Base-by-base conservation (phyloP, 805 yeast species). In the Saccharomycopsis guyanensis region DNA sequence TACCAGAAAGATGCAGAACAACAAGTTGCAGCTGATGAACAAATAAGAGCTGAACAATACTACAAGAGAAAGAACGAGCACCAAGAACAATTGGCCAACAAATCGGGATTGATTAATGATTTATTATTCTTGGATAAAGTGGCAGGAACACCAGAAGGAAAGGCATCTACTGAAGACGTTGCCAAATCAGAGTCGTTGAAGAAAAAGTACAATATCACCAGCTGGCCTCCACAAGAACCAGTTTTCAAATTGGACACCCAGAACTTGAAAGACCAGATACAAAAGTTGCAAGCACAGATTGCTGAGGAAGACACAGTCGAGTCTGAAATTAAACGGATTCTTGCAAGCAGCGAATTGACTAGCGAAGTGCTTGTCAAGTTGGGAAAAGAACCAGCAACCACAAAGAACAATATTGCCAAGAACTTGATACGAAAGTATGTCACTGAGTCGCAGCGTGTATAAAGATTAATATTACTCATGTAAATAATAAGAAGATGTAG, bases 1-100 rank as follows among this genome's bases (percentile, higher is more conserved):
- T 88, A 84, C 66, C 84, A 84, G 61, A 69, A 71, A 36, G 76
- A 81, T 57, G 95, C 95, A 43, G 82, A 80, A 56, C 66, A 66
- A 41, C 71, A 74, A 54, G 91, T 88, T 16, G 64, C 70, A 1
- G 58, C 65, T n/a, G 94, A 87, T 60, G 94, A 86, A 64, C 63
- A 70, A 33, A 57, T 56, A 38, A 79, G 76, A 63, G 70, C 79
- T 33, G 57, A 66, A 43, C 74, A 73, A 39, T 82, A 86, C 57
- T 62, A 78, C 46, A 58, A 65, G 32, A 75, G 74, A 57, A 73
- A 82, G 57, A 57, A 59, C 29, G 56, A 56, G 25, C 62, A 67
- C 5, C 43, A 56, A 35, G 45, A 62, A 58, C 27, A 56, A 57
- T 57, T 59, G 22, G 55, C 66, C 15, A 32, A 46, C 15, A 23